phyloP scores from a whole-genome alignment of 495 filamentous ascomycete genomes.

The Aspergillus saccharolyticus region DNA sequence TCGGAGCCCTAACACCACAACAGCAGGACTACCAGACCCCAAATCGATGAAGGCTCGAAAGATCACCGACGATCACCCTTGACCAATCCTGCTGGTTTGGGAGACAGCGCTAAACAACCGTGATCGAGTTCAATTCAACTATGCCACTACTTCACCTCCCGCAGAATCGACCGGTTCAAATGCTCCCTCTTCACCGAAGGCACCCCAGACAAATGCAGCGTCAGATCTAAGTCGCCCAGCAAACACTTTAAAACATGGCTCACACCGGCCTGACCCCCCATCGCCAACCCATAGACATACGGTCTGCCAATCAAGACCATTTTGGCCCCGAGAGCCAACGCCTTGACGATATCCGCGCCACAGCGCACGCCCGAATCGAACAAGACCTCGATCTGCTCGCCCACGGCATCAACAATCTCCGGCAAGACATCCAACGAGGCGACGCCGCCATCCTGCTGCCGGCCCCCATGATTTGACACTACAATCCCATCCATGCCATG shows the following conservation, averaged over 20 bases:
- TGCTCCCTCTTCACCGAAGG: background rate
- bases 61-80: no score
- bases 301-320: conserved; percentile 77
- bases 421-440: conserved; percentile 78
- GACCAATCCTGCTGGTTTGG: no score
- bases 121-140: no score
- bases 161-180: background rate
- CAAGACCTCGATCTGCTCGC: conserved; percentile 72
- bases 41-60: no score
- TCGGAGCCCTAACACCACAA: no score
- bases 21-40: no score
- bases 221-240: conserved; percentile 25
- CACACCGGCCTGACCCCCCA: conserved; percentile 35
- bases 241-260: conserved; percentile 32
- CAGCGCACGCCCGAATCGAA: conserved; percentile 83
- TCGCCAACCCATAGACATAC: conserved; percentile 66
- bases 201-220: conserved; percentile 5
- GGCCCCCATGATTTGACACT: conserved; percentile 32
- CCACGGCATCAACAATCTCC: conserved; percentile 80
- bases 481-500: conserved; percentile 51
- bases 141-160: background rate
- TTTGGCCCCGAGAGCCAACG: conserved; percentile 80
- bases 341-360: conserved; percentile 90
- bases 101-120: no score
- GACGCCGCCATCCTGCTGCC: conserved; percentile 53